These are phyloP conservation scores for Alternaria sp. DNA, from an alignment of 2,329 filamentous ascomycete genomes.

Conservation along the genomic window DNA sequence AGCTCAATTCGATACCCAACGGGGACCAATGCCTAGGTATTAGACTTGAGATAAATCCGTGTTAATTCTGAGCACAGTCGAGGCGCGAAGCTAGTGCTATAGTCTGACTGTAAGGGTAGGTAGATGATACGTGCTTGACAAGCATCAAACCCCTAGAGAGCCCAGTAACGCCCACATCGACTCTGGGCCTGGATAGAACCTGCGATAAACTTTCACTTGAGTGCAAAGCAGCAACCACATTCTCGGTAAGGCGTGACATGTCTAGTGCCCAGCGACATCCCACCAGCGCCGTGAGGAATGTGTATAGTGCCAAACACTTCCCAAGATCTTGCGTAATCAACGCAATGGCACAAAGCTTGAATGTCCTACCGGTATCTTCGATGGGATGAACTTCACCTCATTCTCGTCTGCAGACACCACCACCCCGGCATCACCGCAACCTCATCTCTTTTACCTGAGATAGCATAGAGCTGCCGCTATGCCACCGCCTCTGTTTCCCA, in stretches of 20 bases:
- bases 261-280: not conserved
- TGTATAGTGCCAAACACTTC: not conserved
- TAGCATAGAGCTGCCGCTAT: not conserved
- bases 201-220: not conserved
- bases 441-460: conserved; percentile 8
- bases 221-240: not conserved
- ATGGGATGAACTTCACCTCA: not conserved
- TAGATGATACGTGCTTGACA: not conserved
- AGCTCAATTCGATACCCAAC: not conserved
- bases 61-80: not conserved
- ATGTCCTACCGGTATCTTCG: not conserved
- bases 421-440: not conserved
- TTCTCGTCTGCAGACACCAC: not conserved
- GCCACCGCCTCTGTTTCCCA: not conserved
- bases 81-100: not conserved
- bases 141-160: not conserved
- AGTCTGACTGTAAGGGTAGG: not conserved
- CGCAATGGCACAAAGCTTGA: not conserved
- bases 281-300: not conserved
- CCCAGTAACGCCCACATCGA: not conserved
- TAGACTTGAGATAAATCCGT: not conserved
- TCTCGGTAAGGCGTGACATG: not conserved
- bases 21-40: not conserved
- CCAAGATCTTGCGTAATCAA: not conserved
- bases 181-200: not conserved